A percentile compares a stretch with the other conserved stretches of the same genome.
Conservation (phyloP, 2,329 filamentous ascomycete species). For the Onygenales sp. region DNA sequence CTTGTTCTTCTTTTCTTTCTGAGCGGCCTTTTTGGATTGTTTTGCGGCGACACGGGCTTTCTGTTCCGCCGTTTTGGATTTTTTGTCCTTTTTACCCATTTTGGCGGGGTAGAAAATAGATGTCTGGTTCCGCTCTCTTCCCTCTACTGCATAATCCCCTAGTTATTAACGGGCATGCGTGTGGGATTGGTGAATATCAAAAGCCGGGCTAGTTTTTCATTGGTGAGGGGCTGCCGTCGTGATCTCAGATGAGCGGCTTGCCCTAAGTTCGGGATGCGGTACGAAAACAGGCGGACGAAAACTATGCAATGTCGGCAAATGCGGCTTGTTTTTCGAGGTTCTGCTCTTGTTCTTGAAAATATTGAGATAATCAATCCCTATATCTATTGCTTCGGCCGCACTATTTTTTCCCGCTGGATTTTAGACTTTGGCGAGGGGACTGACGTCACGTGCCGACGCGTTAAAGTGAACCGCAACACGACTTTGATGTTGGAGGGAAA, state of each 20-base stretch:
- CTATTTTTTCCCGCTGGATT: too few relatives aligned
- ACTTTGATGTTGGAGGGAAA: not conserved
- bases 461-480: not conserved
- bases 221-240: too few relatives aligned
- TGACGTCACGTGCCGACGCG: constrained; percentile 11
- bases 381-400: too few relatives aligned
- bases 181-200: not conserved
- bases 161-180: not conserved
- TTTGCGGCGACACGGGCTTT: constrained; percentile 56
- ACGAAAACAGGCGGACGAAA: too few relatives aligned
- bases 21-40: constrained; percentile 70
- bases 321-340: too few relatives aligned
- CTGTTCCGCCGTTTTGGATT: constrained; percentile 46
- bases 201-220: too few relatives aligned
- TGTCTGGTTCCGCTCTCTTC: not conserved
- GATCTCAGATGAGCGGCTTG: too few relatives aligned
- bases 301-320: too few relatives aligned
- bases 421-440: not conserved
- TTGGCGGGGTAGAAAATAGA: constrained; percentile 4
- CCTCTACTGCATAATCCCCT: not conserved
- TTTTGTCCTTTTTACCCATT: constrained; percentile 49
- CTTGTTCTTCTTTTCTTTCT: constrained; percentile 72
- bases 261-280: too few relatives aligned
- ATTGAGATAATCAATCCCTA: too few relatives aligned
- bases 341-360: too few relatives aligned